Conservation (phyloP, 805 yeast genomes). For the Hanseniaspora lindneri region DNA sequence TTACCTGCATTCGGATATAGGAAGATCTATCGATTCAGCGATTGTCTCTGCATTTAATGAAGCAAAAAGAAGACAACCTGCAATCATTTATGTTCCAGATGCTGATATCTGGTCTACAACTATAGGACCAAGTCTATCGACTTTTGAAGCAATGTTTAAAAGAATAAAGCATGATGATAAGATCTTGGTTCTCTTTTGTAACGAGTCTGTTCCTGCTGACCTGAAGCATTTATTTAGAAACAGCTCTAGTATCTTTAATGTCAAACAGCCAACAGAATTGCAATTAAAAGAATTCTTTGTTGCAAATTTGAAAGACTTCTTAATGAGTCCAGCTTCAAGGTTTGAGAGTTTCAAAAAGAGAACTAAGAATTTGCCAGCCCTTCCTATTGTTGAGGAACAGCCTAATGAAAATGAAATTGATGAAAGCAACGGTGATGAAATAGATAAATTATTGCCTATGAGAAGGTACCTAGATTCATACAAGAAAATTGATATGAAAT, state of each 20-base stretch:
- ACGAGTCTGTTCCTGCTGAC: slow-evolving; percentile 47
- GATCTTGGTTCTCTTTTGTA: slow-evolving; percentile 42
- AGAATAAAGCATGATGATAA: slow-evolving; percentile 60
- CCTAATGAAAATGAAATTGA: slow-evolving; percentile 26
- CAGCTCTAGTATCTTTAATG: slow-evolving; percentile 33
- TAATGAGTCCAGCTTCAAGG: slow-evolving; percentile 56
- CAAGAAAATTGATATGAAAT: slow-evolving; percentile 57
- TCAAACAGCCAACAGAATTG: slow-evolving; percentile 36
- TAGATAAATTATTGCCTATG: slow-evolving; percentile 14
- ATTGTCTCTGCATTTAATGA: slow-evolving; percentile 76
- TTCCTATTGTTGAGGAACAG: slow-evolving; percentile 30
- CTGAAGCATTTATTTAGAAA: slow-evolving; percentile 43
- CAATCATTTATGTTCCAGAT: slow-evolving; percentile 73
- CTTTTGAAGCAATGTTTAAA: slow-evolving; percentile 46
- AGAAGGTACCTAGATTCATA: slow-evolving; percentile 36
- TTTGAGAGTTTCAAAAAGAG: slow-evolving; percentile 52
- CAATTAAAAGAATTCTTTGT: slow-evolving; percentile 51
- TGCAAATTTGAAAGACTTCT: slow-evolving; percentile 38
- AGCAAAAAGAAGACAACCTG: slow-evolving; percentile 79
- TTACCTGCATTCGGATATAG: slow-evolving; percentile 61
- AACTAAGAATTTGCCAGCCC: slow-evolving; percentile 30
- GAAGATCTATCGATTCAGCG: slow-evolving; percentile 70
- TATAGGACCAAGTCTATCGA: slow-evolving; percentile 51
- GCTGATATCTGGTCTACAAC: slow-evolving; percentile 68
- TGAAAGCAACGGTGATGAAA: too few relatives aligned